Evolutionary conservation across 1,139 yeast species (phyloP), one percentile per base, ranked within the genome.

Genomic region (Blastobotrys buckinghamii): DNA sequence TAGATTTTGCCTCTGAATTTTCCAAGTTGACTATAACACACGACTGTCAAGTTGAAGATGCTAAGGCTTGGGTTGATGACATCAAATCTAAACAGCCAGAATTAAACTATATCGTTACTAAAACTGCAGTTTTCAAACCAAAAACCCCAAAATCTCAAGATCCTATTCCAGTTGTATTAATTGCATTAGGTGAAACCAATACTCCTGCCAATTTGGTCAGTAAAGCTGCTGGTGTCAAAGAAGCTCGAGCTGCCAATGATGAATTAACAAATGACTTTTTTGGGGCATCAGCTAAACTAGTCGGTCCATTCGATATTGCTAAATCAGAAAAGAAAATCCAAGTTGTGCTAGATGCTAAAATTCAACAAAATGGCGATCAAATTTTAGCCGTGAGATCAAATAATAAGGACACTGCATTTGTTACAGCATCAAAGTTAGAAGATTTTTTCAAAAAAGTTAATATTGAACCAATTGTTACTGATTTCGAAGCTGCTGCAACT

Each of bases 111-210:
- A 48, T 50, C 7, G 50, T 63, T 39, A 79, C 85, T 55, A 88
- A 88, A 67, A 77, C 92, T 5, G 75, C 88, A 56, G 89, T 88
- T 32, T 88, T 88, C 77, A 88, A 88, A 71, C 96, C 96, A 59
- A 88, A 88, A 70, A 87, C 96, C 44, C 84, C 95, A 48, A 88
- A 87, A 65, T 70, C 88, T 43, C 89, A 87, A 47, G 69, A 78
- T n/a, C 87, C 95, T 32, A 80, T 84, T 45, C 96, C 96, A 43
- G 76, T 88, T 30, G 79, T 88, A 44, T 87, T 88, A 34, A 77
- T 88, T 62, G 95, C 96, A 7, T 75, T 84, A 56, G 79, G 78
- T 46, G 48, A 56, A 16, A 84, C 96, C 7, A 72, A 74, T 44
- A 86, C 96, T 35, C 88, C 95, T 45, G 69, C 84, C 6, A 72